phyloP scores from a whole-genome alignment of 768 basidiomycete species.

The Mycena belliarum region DNA sequence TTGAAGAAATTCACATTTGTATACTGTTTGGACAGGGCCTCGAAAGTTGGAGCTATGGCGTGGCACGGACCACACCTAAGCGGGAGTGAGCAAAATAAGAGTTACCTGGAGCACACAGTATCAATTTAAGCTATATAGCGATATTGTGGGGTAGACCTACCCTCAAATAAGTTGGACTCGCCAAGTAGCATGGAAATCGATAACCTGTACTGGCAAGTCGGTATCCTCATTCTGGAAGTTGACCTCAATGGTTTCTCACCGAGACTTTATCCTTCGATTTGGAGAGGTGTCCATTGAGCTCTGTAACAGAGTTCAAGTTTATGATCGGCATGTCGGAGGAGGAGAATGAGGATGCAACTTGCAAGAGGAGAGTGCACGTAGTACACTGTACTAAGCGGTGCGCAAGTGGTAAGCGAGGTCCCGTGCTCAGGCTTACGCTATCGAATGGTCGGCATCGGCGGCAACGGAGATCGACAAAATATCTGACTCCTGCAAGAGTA shows the following conservation, averaged over 20 bases:
- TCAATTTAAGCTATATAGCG: too few relatives aligned
- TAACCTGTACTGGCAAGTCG: constrained; percentile 50
- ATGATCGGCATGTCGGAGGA: constrained; percentile 53
- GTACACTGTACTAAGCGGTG: too few relatives aligned
- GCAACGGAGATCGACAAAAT: too few relatives aligned
- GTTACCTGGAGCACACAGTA: neutral
- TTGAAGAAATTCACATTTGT: constrained; percentile 79
- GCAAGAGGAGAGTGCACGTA: neutral
- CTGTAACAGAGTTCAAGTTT: constrained; percentile 61
- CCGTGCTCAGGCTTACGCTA: too few relatives aligned
- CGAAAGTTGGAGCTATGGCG: constrained; percentile 75
- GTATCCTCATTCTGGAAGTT: neutral
- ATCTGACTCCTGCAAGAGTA: too few relatives aligned
- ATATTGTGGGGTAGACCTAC: neutral
- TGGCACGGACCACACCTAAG: constrained; percentile 88
- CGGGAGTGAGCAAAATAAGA: neutral
- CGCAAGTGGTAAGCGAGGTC: too few relatives aligned
- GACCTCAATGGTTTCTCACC: constrained; percentile 35
- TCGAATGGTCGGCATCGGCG: too few relatives aligned
- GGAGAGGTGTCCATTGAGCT: constrained; percentile 60
- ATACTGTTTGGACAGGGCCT: constrained; percentile 68
- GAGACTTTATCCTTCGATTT: constrained; percentile 65
- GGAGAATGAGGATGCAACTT: neutral
- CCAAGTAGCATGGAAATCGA: constrained; percentile 89
- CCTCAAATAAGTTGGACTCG: constrained; percentile 30